Conservation (phyloP, 2,329 filamentous ascomycete genomes). For the Tolypocladium paradoxum region DNA sequence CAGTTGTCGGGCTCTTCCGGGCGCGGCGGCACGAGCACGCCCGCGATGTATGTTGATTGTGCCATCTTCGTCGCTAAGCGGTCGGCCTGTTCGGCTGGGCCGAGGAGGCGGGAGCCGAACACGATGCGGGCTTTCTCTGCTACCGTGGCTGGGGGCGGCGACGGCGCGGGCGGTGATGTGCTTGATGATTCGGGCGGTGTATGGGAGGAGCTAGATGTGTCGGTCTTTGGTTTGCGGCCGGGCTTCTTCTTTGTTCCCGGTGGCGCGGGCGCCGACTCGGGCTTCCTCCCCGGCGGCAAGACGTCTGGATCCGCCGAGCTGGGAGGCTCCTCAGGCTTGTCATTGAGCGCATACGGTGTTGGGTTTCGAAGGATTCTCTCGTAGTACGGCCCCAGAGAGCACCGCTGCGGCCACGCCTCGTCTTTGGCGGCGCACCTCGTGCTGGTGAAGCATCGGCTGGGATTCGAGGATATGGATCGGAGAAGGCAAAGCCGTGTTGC, state of each 20-base stretch:
- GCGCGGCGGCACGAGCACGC: constrained; percentile 69
- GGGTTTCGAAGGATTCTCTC: constrained; percentile 41
- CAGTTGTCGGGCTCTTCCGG: constrained; percentile 93
- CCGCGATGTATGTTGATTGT: constrained; percentile 57
- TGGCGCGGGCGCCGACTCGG: background rate
- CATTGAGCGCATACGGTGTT: constrained; percentile 23
- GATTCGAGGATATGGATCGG: constrained; percentile 9
- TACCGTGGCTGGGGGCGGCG: constrained; percentile 25
- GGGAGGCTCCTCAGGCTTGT: constrained; percentile 34
- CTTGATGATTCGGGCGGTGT: background rate
- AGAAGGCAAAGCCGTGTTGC: constrained; percentile 19
- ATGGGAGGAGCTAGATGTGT: constrained; percentile 4
- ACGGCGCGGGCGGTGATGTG: constrained; percentile 3
- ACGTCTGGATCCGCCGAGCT: constrained; percentile 22
- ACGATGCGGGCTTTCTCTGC: constrained; percentile 55
- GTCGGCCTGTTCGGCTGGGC: constrained; percentile 57
- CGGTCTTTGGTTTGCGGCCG: constrained; percentile 12
- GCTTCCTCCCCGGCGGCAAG: constrained; percentile 8
- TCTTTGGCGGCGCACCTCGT: constrained; percentile 7
- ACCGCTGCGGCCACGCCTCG: constrained; percentile 23
- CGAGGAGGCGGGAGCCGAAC: constrained; percentile 71
- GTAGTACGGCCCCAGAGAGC: constrained; percentile 48
- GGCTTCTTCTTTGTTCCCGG: constrained; percentile 16
- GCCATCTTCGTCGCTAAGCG: constrained; percentile 46
- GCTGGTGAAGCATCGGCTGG: constrained; percentile 17